Evolutionary conservation across 2,329 filamentous ascomycete genomes (phyloP).

Genomic region (Colletotrichum incanum): DNA sequence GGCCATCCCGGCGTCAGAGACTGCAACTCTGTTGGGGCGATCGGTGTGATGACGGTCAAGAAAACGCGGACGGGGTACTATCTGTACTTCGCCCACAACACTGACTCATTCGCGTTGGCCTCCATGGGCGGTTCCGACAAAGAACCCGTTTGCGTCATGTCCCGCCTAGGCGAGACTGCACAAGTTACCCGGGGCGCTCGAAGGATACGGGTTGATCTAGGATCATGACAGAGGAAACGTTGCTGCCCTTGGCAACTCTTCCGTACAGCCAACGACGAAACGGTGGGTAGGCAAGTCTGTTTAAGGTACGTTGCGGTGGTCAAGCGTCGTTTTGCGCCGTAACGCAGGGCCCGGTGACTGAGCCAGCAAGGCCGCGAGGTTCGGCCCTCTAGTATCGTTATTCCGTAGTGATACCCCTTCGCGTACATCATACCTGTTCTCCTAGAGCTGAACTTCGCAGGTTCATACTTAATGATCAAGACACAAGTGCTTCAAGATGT

Average conservation of each 20-base stretch:
- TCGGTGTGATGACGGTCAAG: conserved; percentile 93
- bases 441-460: conserved; percentile 22
- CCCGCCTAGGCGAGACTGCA: conserved; percentile 73
- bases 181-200: conserved; percentile 70
- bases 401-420: conserved; percentile 37
- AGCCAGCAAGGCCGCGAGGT: not conserved
- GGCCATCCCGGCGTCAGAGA: conserved; percentile 86
- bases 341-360: not conserved
- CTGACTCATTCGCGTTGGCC: conserved; percentile 87
- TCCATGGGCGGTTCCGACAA: conserved; percentile 88
- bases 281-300: not conserved
- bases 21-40: conserved; percentile 87
- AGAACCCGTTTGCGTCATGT: conserved; percentile 89
- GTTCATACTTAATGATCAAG: conserved; percentile 5
- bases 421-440: conserved; percentile 4
- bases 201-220: conserved; percentile 57
- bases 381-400: conserved; percentile 9
- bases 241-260: not conserved
- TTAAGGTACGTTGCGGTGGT: not conserved
- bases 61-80: conserved; percentile 83
- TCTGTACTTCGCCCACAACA: conserved; percentile 97
- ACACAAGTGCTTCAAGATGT: not conserved
- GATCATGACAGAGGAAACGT: not conserved
- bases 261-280: not conserved
- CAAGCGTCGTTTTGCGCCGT: not conserved